A percentile compares a stretch with the other conserved stretches of the same genome.
These are phyloP conservation scores for Protomyces lactucae-debilis DNA, from an alignment of 1,139 yeast genomes.

Conservation along the genomic window DNA sequence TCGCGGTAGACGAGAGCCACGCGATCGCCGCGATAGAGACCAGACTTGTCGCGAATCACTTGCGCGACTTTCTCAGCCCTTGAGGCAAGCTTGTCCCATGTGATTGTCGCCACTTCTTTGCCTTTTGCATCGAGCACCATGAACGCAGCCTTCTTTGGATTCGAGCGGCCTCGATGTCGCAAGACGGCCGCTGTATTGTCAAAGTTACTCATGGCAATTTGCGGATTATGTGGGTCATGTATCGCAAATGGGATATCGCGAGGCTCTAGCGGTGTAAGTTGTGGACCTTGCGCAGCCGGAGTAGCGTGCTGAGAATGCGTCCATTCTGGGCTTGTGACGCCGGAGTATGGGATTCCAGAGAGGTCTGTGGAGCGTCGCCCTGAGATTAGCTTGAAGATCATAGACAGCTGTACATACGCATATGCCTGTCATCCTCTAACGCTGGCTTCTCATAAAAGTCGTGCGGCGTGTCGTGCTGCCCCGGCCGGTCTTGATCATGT, in stretches of 20 bases:
- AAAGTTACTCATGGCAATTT: constrained; percentile 37
- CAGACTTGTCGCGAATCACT: constrained; percentile 70
- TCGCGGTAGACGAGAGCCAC: constrained; percentile 80
- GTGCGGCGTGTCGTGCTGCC: not conserved
- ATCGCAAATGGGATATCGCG: constrained; percentile 42
- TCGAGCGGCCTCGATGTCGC: constrained; percentile 62
- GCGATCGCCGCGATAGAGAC: constrained; percentile 72
- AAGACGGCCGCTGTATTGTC: constrained; percentile 68
- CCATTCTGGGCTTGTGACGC: not conserved
- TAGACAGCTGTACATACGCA: not conserved
- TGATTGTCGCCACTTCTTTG: constrained; percentile 66
- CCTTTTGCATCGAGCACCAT: constrained; percentile 70
- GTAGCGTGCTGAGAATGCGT: not conserved
- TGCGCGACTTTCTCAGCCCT: constrained; percentile 86
- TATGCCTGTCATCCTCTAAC: not conserved
- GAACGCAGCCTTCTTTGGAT: constrained; percentile 66
- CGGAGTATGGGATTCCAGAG: not conserved
- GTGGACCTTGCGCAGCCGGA: constrained; percentile 14
- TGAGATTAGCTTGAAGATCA: not conserved
- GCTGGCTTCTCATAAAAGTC: not conserved
- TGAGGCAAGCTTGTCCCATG: constrained; percentile 85
- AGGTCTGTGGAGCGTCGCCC: not conserved
- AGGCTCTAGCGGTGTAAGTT: constrained; percentile 39
- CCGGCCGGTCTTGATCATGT: not conserved
- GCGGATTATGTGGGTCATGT: constrained; percentile 36